Conservation (phyloP, 352 stramenopile species). For the Phytophthora tubulina region DNA sequence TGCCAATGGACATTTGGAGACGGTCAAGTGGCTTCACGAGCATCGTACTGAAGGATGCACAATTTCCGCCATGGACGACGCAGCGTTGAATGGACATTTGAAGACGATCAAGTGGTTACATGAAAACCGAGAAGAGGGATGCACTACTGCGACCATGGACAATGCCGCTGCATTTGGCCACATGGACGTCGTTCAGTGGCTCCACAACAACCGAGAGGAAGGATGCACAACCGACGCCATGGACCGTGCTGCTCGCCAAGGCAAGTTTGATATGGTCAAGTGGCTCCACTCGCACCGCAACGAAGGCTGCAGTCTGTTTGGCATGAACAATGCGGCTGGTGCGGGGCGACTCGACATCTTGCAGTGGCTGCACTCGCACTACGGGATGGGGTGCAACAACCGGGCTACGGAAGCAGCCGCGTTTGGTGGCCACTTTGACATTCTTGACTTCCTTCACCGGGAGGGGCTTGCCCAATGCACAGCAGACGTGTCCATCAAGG, state of each 20-base stretch:
- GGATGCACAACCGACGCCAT: conserved; percentile 41
- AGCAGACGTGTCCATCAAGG: conserved; percentile 33
- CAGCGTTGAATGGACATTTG: conserved; percentile 29
- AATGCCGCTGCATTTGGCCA: conserved; percentile 38
- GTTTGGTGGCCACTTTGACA: conserved; percentile 42
- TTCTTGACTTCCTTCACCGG: conserved; percentile 45
- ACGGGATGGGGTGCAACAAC: conserved; percentile 33
- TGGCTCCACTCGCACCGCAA: conserved; percentile 40
- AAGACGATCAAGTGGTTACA: conserved; percentile 21
- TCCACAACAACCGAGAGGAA: conserved; percentile 32
- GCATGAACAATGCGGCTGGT: conserved; percentile 37
- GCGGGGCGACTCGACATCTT: conserved; percentile 41
- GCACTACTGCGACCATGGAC: conserved; percentile 26
- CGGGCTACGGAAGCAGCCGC: conserved; percentile 36
- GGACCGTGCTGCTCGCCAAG: conserved; percentile 41
- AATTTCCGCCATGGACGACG: conserved; percentile 32
- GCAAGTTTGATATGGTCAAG: conserved; percentile 45
- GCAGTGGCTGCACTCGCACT: conserved; percentile 36
- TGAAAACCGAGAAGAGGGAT: conserved; percentile 27
- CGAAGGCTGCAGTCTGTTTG: conserved; percentile 38
- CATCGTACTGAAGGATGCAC: conserved; percentile 43
- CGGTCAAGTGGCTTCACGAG: conserved; percentile 64
- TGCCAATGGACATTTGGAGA: conserved; percentile 53
- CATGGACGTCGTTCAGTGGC: conserved; percentile 42
- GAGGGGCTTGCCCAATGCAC: conserved; percentile 28